Evolutionary conservation across 306 rosid genomes (phyloP), one percentile per base, ranked within the genome.

Genomic region (Arachis hypogaea): DNA sequence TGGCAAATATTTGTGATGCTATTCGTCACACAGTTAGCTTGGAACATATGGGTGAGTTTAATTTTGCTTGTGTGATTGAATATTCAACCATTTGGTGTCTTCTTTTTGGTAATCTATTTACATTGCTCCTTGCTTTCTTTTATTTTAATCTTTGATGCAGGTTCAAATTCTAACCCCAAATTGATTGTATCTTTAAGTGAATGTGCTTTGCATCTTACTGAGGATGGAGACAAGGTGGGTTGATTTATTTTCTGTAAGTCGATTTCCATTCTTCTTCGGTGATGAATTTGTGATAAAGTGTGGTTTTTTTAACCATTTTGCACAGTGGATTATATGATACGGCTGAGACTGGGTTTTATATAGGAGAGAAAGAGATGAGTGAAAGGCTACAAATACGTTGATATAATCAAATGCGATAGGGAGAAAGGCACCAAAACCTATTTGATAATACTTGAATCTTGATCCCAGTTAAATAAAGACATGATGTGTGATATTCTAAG

Each of bases 1-100:
- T 94, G 90, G 99, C 96, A 81, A 94, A 94, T 80, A 78, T 94
- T 68, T 94, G 96, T 36, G 96, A 94, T 76, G 89, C 97, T 66
- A 75, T 90, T 66, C 82, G 88, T 71, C 88, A 84, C 77, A 71
- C 75, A 80, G 80, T 83, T 69, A 82, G 81, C 69, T 78, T 63
- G 44, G 87, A 80, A 51, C 65, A 71, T 66, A 78, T 29, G 75
- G 96, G 98, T 93, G 78, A 77, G 92, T 69, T 77, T 14, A 59
- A 29, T 36, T 29, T 77, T 64, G 36, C 58, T 57, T 41, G 60
- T 46, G 9, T 75, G 59, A 28, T 75, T 64, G 68, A 49, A 58
- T 77, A 60, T 44, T 58, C 40, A 11, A 75, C 50, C 58, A 33
- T 59, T 68, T 76, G 38, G 14, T 59, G 47, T 72, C 38, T 60